These are phyloP conservation scores for Arxiozyma slooffiae DNA, from an alignment of 1,139 yeast genomes.

Conservation along the genomic window DNA sequence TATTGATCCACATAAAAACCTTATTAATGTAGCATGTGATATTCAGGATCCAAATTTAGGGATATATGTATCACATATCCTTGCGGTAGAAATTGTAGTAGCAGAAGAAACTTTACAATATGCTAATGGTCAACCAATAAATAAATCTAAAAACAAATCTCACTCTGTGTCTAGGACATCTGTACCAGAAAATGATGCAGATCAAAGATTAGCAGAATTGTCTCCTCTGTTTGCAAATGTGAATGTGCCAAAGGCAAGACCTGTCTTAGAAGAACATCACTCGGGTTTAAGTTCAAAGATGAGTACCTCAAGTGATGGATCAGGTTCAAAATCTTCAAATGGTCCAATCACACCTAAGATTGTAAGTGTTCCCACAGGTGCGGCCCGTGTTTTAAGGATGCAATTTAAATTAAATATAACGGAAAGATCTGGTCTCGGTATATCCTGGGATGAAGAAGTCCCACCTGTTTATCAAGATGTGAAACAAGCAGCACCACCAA, in stretches of 20 bases:
- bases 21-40: constrained; percentile 67
- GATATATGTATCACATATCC: constrained; percentile 58
- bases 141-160: constrained; percentile 8
- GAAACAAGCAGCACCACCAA: constrained; percentile 75
- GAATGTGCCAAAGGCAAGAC: constrained; percentile 15
- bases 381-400: constrained; percentile 90
- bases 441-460: constrained; percentile 98
- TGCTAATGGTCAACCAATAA: constrained; percentile 28
- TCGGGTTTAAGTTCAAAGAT: background rate
- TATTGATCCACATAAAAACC: constrained; percentile 17
- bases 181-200: constrained; percentile 17
- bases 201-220: constrained; percentile 35
- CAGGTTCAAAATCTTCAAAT: constrained; percentile 1
- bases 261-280: constrained; percentile 12
- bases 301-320: constrained; percentile 1
- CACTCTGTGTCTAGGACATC: constrained; percentile 13
- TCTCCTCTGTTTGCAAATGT: constrained; percentile 36
- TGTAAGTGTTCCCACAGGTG: constrained; percentile 81
- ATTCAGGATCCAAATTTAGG: constrained; percentile 77
- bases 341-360: constrained; percentile 11
- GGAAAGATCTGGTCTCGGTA: constrained; percentile 89
- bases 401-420: constrained; percentile 74
- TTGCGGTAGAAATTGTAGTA: constrained; percentile 80
- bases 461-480: constrained; percentile 93
- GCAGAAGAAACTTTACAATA: constrained; percentile 70